A percentile compares a stretch with the other conserved stretches of the same genome.
phyloP scores from a whole-genome alignment of 1,284 basidiomycete genomes.

The Mycocalia duriaeana region DNA sequence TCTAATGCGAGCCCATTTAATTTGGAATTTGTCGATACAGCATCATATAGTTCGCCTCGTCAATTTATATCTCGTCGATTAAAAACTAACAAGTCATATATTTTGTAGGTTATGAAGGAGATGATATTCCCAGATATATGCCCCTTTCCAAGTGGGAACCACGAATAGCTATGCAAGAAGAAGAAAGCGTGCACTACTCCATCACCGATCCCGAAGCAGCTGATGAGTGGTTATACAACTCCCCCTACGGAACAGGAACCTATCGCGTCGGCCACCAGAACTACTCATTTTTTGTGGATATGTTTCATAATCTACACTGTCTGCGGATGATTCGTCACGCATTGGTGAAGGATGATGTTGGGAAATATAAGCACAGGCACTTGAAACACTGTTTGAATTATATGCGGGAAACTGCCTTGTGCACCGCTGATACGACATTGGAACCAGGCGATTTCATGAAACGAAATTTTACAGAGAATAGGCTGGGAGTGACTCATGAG shows the following conservation, averaged over 20 bases:
- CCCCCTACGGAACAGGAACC: slow-evolving; percentile 27
- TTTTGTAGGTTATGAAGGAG: slow-evolving; percentile 20
- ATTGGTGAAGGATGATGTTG: slow-evolving; percentile 19
- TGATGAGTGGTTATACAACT: slow-evolving; percentile 32
- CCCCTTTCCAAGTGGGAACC: slow-evolving; percentile 15
- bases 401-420: slow-evolving; percentile 36
- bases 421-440: slow-evolving; percentile 37
- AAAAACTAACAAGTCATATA: too few species aligned
- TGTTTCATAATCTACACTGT: slow-evolving; percentile 34
- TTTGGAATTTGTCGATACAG: too few species aligned
- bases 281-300: slow-evolving; percentile 26
- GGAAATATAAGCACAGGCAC: slow-evolving; percentile 12
- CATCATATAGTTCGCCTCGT: too few species aligned
- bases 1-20: too few species aligned
- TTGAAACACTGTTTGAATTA: slow-evolving; percentile 37
- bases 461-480: slow-evolving; percentile 33
- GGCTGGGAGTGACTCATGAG: slow-evolving; percentile 34
- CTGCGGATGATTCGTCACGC: slow-evolving; percentile 24
- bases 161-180: slow-evolving; percentile 19
- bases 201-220: slow-evolving; percentile 22
- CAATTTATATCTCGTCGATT: too few species aligned
- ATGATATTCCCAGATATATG: slow-evolving; percentile 22
- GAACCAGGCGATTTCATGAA: slow-evolving; percentile 39
- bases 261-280: slow-evolving; percentile 28
- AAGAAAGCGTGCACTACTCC: slow-evolving; percentile 25